Percentiles rank a stretch among this genome's conserved stretches.
These are phyloP conservation scores for Dendrobium nobile DNA, from an alignment of 106 monocot species.

Conservation along the genomic window DNA sequence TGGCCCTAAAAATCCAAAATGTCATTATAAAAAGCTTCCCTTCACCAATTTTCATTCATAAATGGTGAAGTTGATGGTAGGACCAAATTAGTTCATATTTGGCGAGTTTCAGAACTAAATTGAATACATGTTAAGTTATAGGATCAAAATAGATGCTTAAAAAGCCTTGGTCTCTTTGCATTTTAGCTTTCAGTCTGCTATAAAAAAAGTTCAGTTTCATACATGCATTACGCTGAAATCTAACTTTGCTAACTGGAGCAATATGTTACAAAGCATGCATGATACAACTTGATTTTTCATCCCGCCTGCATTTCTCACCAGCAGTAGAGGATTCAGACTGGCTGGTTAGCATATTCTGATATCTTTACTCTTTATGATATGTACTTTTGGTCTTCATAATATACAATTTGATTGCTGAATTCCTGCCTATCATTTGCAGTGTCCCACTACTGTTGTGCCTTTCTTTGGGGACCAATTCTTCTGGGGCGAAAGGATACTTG, in stretches of 20 bases:
- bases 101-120: no score
- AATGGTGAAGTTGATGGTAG: no score
- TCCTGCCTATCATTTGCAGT: constrained; percentile 33
- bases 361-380: background rate
- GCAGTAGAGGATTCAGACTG: no score
- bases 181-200: background rate
- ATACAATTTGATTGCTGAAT: background rate
- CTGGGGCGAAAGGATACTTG: constrained; percentile 80
- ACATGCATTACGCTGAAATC: background rate
- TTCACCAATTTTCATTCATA: no score
- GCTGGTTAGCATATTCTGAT: background rate
- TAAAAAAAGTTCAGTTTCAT: background rate
- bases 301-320: no score
- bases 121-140: no score
- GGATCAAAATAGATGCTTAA: no score
- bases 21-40: no score
- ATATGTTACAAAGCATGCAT: no score
- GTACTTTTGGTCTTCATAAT: background rate
- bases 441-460: constrained; percentile 87
- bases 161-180: background rate
- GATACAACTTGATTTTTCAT: no score
- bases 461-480: constrained; percentile 98
- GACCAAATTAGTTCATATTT: no score
- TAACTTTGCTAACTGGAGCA: background rate
- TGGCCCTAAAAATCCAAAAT: no score